Evolutionary conservation across 1,284 basidiomycete species (phyloP).

Genomic region (Golubevia sp.): DNA sequence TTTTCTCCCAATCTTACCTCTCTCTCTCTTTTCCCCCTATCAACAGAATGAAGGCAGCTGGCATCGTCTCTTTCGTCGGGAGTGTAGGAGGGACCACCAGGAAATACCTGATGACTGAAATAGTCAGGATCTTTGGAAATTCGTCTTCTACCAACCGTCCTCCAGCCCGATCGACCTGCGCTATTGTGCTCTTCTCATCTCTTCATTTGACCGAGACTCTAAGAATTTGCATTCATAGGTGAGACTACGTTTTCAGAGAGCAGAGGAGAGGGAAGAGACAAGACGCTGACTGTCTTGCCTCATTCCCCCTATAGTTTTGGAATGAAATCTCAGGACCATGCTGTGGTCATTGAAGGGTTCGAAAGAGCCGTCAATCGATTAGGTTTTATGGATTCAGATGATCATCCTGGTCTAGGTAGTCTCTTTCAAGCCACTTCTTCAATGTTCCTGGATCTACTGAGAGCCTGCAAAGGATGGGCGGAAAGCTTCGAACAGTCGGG

Average conservation of each 20-base stretch:
- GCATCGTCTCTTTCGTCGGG: neutral
- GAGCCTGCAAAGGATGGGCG: neutral
- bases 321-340: neutral
- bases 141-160: neutral
- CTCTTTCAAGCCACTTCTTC: neutral
- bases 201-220: neutral
- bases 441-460: neutral
- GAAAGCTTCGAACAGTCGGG: neutral
- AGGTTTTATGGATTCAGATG: neutral
- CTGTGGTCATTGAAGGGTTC: neutral
- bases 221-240: neutral
- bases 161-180: neutral
- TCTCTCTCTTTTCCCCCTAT: too few relatives aligned
- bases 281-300: too few relatives aligned
- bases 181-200: neutral
- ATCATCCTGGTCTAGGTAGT: neutral
- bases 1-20: neutral
- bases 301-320: too few relatives aligned
- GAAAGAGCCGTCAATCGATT: neutral
- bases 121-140: too few relatives aligned
- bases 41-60: neutral
- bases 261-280: too few relatives aligned
- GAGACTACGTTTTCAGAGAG: too few relatives aligned
- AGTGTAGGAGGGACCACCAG: neutral
- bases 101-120: too few relatives aligned